Percentiles rank a stretch among this genome's conserved stretches.
Evolutionary conservation across 1,284 basidiomycete genomes (phyloP).

Genomic region (Cronartium quercuum): DNA sequence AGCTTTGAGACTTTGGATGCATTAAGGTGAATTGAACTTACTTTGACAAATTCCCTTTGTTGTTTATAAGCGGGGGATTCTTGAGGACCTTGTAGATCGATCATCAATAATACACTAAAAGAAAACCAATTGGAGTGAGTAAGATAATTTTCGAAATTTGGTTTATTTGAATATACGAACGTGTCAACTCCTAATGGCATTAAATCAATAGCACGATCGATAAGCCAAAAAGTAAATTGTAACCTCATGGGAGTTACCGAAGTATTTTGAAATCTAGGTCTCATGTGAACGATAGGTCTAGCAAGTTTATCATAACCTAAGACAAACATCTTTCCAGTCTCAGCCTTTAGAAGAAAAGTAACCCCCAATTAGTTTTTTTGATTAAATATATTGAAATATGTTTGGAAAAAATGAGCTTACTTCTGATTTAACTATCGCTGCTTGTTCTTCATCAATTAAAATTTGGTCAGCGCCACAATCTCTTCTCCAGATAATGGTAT

Average conservation of each 20-base stretch:
- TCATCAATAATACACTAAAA: constrained; percentile 20
- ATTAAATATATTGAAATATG: background rate
- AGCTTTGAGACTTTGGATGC: background rate
- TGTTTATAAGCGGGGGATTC: constrained; percentile 27
- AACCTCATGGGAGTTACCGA: constrained; percentile 47
- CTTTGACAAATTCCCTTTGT: constrained; percentile 34
- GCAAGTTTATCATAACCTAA: constrained; percentile 49
- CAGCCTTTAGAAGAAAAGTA: constrained; percentile 43
- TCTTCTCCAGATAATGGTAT: constrained; percentile 51
- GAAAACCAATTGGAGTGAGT: background rate
- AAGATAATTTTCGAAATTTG: background rate
- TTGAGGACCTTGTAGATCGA: constrained; percentile 36
- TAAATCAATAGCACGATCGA: constrained; percentile 50
- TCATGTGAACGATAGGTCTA: constrained; percentile 52
- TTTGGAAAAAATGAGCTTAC: background rate
- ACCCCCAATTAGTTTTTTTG: background rate
- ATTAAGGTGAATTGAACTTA: background rate
- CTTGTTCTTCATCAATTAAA: constrained; percentile 18
- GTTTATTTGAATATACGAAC: background rate
- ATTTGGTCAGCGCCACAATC: constrained; percentile 50
- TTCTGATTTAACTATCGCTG: constrained; percentile 3
- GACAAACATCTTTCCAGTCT: constrained; percentile 51
- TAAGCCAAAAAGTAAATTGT: constrained; percentile 51
- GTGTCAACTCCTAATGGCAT: constrained; percentile 50
- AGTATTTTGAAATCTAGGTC: constrained; percentile 48